Evolutionary conservation across 148 eudicot genomes (phyloP).

Genomic region (Spergularia marina): DNA sequence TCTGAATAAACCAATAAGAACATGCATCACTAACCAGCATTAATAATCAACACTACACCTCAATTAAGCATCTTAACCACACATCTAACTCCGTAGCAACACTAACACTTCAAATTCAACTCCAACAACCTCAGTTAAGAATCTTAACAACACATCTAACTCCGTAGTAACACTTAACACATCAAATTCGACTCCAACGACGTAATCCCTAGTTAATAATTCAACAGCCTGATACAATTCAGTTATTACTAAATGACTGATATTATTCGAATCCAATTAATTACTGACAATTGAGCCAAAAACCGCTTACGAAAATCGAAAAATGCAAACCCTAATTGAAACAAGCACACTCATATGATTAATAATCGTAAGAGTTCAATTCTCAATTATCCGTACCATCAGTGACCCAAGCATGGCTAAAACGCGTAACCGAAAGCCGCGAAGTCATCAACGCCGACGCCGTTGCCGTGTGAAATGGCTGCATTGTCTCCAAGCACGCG

Average conservation of each 20-base stretch:
- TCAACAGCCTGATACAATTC: neutral
- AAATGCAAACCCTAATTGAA: neutral
- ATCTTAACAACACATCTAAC: too few species aligned
- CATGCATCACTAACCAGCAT: conserved; percentile 1
- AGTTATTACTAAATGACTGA: neutral
- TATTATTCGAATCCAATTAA: neutral
- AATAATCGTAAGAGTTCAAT: neutral
- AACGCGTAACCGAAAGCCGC: conserved; percentile 64
- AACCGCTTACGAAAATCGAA: neutral
- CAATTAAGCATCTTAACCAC: neutral
- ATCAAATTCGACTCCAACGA: neutral
- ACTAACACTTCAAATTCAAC: neutral
- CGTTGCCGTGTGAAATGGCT: conserved; percentile 74
- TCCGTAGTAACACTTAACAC: too few species aligned
- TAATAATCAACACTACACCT: neutral
- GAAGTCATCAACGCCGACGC: conserved; percentile 94
- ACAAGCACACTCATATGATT: neutral
- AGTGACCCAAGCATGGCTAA: conserved; percentile 58
- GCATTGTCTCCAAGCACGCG: conserved; percentile 65
- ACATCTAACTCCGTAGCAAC: neutral
- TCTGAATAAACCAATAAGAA: conserved; percentile 7
- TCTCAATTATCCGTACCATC: conserved; percentile 46
- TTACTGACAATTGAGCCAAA: neutral
- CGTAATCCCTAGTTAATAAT: neutral
- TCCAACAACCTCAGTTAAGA: neutral